Evolutionary conservation across 768 basidiomycete species (phyloP).

Genomic region (Phaffia australis): DNA sequence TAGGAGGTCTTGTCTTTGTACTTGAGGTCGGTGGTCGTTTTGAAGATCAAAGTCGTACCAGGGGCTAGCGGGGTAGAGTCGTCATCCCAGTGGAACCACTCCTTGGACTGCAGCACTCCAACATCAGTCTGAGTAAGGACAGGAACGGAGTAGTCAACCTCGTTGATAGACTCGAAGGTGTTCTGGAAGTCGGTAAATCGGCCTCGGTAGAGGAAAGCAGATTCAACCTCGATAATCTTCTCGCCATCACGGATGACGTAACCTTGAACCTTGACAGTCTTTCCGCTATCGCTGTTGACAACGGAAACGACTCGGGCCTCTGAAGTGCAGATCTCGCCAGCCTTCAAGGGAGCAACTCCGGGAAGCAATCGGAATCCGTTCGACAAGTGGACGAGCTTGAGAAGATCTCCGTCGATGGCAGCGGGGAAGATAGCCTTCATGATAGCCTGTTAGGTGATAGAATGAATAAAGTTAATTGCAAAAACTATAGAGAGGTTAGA

Average conservation of each 20-base stretch:
- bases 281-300: slow-evolving; percentile 79
- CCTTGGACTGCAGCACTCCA: slow-evolving; percentile 85
- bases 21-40: slow-evolving; percentile 67
- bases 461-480: not conserved
- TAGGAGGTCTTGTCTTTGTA: slow-evolving; percentile 86
- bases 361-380: slow-evolving; percentile 88
- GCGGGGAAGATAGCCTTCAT: slow-evolving; percentile 96
- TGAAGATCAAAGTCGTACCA: slow-evolving; percentile 81
- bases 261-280: slow-evolving; percentile 59
- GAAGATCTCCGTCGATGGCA: slow-evolving; percentile 80
- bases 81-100: slow-evolving; percentile 96
- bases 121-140: slow-evolving; percentile 65
- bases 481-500: not conserved
- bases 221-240: slow-evolving; percentile 83
- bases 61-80: slow-evolving; percentile 62
- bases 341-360: slow-evolving; percentile 62
- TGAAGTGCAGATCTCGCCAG: slow-evolving; percentile 79
- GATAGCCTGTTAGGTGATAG: slow-evolving; percentile 58
- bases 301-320: slow-evolving; percentile 83
- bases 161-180: slow-evolving; percentile 86
- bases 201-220: slow-evolving; percentile 93
- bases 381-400: slow-evolving; percentile 92
- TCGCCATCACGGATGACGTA: slow-evolving; percentile 63
- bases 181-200: slow-evolving; percentile 86
- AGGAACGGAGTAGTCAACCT: slow-evolving; percentile 74